Percentiles rank a stretch among this genome's conserved stretches.
Evolutionary conservation across 106 monocot genomes (phyloP).

Genomic region (Phalaenopsis aphrodite): DNA sequence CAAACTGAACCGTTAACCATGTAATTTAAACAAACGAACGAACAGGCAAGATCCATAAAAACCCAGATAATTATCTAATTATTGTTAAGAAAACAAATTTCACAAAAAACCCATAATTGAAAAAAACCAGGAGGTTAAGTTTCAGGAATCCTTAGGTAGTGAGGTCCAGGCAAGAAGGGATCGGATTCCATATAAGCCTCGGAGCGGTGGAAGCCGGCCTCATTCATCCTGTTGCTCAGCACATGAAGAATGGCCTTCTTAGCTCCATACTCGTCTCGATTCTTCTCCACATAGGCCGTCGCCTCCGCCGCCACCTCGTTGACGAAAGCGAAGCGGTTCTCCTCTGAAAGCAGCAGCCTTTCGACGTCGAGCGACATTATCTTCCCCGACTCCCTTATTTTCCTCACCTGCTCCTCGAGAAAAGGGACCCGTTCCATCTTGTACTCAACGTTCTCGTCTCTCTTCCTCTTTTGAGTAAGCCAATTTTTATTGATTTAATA

Average conservation of each 20-base stretch:
- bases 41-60: too few relatives aligned
- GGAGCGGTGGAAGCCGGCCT: slow-evolving; percentile 54
- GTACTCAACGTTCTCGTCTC: slow-evolving; percentile 46
- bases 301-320: slow-evolving; percentile 92
- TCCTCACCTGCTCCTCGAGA: slow-evolving; percentile 88
- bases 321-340: slow-evolving; percentile 83
- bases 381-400: slow-evolving; percentile 51
- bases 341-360: slow-evolving; percentile 62
- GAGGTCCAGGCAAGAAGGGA: slow-evolving; percentile 74
- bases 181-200: slow-evolving; percentile 76
- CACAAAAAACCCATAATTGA: too few relatives aligned
- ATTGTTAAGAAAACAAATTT: too few relatives aligned
- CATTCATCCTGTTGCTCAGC: slow-evolving; percentile 86
- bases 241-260: slow-evolving; percentile 89
- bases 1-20: too few relatives aligned
- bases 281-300: slow-evolving; percentile 48
- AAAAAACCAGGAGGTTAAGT: not conserved
- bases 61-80: too few relatives aligned
- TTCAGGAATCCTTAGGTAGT: slow-evolving; percentile 26
- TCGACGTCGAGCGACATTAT: slow-evolving; percentile 77
- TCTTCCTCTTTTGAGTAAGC: slow-evolving; percentile 44
- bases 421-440: slow-evolving; percentile 66
- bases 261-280: slow-evolving; percentile 70
- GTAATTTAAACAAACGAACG: too few relatives aligned
- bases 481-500: too few relatives aligned